Percentiles rank a stretch among this genome's conserved stretches.
phyloP scores from a whole-genome alignment of 495 filamentous ascomycete genomes.

The Annulohypoxylon moriforme region DNA sequence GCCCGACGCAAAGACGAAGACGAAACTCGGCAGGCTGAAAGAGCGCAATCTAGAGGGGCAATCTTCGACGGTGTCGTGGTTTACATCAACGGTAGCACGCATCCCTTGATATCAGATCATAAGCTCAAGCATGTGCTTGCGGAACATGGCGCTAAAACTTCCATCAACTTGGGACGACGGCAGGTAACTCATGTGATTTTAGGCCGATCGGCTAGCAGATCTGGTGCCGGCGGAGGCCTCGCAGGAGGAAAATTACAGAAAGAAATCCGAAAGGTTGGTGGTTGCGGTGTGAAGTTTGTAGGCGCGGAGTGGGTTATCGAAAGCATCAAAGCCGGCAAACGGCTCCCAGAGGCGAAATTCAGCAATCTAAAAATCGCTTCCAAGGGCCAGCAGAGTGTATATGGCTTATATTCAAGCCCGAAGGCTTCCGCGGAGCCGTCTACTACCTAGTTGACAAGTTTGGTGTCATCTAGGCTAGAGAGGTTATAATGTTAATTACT shows the following conservation, averaged over 20 bases:
- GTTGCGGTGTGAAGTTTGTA: conserved; percentile 80
- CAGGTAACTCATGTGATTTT: conserved; percentile 90
- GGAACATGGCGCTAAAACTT: conserved; percentile 75
- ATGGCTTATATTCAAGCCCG: conserved; percentile 58
- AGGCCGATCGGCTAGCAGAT: conserved; percentile 63
- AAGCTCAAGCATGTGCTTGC: conserved; percentile 82
- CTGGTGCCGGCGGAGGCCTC: conserved; percentile 79
- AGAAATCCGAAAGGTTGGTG: conserved; percentile 74
- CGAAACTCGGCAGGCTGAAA: conserved; percentile 46
- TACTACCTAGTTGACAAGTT: conserved; percentile 14
- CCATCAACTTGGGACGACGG: conserved; percentile 73
- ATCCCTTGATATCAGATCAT: conserved; percentile 85
- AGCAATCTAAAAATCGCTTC: conserved; percentile 67
- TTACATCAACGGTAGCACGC: conserved; percentile 90
- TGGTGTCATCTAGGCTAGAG: conserved; percentile 11
- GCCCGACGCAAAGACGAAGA: conserved; percentile 52
- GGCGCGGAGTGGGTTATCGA: conserved; percentile 86
- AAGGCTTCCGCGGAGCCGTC: conserved; percentile 2
- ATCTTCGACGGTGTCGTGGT: conserved; percentile 76
- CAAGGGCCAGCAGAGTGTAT: conserved; percentile 71
- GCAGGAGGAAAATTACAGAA: conserved; percentile 84
- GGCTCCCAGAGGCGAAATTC: conserved; percentile 80
- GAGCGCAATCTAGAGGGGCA: conserved; percentile 34
- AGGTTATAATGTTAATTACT: conserved; percentile 22
- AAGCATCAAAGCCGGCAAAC: conserved; percentile 78